Evolutionary conservation across 2,329 filamentous ascomycete genomes (phyloP), one percentile per base, ranked within the genome.

Genomic region (Fusarium sp.): DNA sequence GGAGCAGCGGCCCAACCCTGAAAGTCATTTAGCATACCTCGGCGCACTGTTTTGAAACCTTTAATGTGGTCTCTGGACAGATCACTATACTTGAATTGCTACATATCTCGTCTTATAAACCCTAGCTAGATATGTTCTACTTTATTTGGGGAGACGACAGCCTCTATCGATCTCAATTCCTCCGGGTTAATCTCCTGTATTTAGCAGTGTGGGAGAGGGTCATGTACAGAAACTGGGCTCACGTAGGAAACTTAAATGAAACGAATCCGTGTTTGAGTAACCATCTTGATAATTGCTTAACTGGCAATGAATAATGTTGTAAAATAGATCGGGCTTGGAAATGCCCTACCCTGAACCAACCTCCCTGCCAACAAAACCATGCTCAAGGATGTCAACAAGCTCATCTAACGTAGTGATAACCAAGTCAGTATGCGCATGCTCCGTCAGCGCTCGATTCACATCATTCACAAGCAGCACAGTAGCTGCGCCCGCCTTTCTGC

Each of bases 381-480:
- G 79, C 65, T 97, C 93, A 24, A 97, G 80, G 9, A 97, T 83
- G 11, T 81, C 83, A 52, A 96, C 87, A 68, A 97, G 78, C 62
- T 97, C 92, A 75, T 96, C 93, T 62, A 97, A 77, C 36, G 86
- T 83, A 64, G 79, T 77, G 50, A 97, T 90, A 12, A 89, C 89
- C 44, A 95, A 73, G 77, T 96, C 93, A 0, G 93, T 96, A 76
- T 93, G 87, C 67, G 89, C 85, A 75, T 96, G 91, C 23, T 86
- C 83, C 9, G 84, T 87, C 58, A 97, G 76, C 67, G 90, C 84
- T 55, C 77, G 78, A 75, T 97, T 97, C n/a, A 86, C 89, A n/a
- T 92, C 88, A 73, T 96, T 96, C 17, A 91, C 85, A 43, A 99
- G 82, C 75, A 98, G 76, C n/a, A 98, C 94, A 0, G 96, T 98